Conservation (phyloP, 306 rosid species). For the Ammopiptanthus mongolicus region DNA sequence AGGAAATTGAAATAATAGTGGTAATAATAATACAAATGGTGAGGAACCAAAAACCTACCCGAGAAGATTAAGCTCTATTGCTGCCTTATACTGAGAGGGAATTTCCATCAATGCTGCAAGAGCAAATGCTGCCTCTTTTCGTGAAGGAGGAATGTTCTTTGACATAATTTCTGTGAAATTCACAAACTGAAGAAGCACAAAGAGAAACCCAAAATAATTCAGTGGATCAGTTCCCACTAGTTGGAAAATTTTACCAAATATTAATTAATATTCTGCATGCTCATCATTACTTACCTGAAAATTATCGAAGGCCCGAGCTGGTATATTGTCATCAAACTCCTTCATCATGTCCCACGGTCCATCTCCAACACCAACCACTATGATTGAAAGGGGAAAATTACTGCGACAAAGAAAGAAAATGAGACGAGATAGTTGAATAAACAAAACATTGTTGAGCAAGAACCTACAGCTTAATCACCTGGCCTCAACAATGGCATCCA, state of each 20-base stretch:
- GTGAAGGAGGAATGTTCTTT: conserved; percentile 53
- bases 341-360: conserved; percentile 99
- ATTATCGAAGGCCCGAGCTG: conserved; percentile 82
- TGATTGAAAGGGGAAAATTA: conserved; percentile 85
- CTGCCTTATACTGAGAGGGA: conserved; percentile 93
- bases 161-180: conserved; percentile 84
- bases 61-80: conserved; percentile 65
- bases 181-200: conserved; percentile 61
- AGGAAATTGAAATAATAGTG: background rate
- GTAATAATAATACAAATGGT: background rate
- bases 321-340: conserved; percentile 93
- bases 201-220: background rate
- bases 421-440: conserved; percentile 19
- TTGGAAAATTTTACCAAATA: background rate
- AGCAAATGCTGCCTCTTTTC: conserved; percentile 94
- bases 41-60: conserved; percentile 51
- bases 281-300: conserved; percentile 60
- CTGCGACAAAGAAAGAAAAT: conserved; percentile 38
- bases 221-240: conserved; percentile 8
- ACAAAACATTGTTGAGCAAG: background rate
- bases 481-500: conserved; percentile 89
- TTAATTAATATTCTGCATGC: background rate
- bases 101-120: conserved; percentile 94
- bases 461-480: conserved; percentile 46
- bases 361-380: conserved; percentile 96